Evolutionary conservation across 257 asterid species (phyloP).

Genomic region (Solanum sejunctum): DNA sequence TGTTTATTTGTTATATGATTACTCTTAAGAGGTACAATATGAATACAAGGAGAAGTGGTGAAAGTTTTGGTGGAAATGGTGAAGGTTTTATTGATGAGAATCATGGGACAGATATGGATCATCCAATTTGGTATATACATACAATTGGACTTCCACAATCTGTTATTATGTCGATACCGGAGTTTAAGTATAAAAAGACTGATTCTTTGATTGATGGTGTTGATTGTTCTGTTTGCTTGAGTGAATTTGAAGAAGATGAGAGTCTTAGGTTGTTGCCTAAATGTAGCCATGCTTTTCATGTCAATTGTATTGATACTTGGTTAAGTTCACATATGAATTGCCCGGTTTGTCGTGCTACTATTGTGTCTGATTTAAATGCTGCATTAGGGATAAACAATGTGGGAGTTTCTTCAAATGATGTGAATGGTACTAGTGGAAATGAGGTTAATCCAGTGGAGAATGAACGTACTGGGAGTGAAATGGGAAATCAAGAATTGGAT

Average conservation of each 20-base stretch:
- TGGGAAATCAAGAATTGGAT: background rate
- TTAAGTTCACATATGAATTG: constrained; percentile 58
- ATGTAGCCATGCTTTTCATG: constrained; percentile 78
- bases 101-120: constrained; percentile 29
- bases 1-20: constrained; percentile 38
- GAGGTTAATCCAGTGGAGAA: background rate
- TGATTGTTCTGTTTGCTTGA: constrained; percentile 69
- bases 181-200: constrained; percentile 26
- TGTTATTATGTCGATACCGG: constrained; percentile 43
- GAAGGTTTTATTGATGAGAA: constrained; percentile 27
- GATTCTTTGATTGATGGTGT: constrained; percentile 29
- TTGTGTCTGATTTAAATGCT: constrained; percentile 1
- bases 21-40: constrained; percentile 20
- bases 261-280: constrained; percentile 59
- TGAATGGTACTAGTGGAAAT: background rate
- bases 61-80: background rate
- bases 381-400: background rate
- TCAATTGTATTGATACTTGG: constrained; percentile 70
- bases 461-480: background rate
- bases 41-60: background rate
- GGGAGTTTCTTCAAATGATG: background rate
- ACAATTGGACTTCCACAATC: constrained; percentile 48
- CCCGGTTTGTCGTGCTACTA: constrained; percentile 75
- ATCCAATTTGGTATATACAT: constrained; percentile 58
- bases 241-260: constrained; percentile 57